Evolutionary conservation across 208 protist genomes (phyloP), one percentile per base, ranked within the genome.

Genomic region (Wallacemonas collosoma): DNA sequence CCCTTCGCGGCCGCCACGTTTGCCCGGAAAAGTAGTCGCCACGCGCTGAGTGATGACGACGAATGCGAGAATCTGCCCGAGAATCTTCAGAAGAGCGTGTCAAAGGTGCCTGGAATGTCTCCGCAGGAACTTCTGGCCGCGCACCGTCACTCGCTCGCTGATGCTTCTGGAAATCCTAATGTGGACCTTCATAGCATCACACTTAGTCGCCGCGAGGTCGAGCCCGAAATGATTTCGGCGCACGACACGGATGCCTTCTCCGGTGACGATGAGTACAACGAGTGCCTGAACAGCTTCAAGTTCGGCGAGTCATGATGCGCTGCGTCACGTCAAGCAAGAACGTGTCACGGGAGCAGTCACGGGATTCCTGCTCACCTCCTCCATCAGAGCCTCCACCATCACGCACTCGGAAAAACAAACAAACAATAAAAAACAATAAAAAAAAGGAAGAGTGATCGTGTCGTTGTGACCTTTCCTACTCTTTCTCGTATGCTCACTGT

Each of bases 151-250:
- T 87, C 83, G 1, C 72, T 95, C 1, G 76, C 71, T 0, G 71
- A 78, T 26, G 58, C 90, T 3, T 81, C 83, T 2, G 77, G 76
- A 14, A 75, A 76, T 36, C 40, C 65, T 0, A 77, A 82, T 40
- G 41, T 76, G 9, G 83, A 91, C 43, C 9, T 91, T 15, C 81
- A 90, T 79, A 88, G 90, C 65, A 60, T 95, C 39, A 95, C 90
- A 0, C 78, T 95, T 38, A 89, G 84, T 62, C 88, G 90, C 45
- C 84, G 88, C 43, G 86, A 95, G 63, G 73, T 92, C 3, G 78
- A 88, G 54, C 65, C 68, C 1, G 85, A 87, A 58, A 72, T 75
- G 2, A 78, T 84, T 12, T 67, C 76, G 1, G 12, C 8, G 3
- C 50, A 12, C 3, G 64, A 69, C 4, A 47, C 57, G 64, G 51